Conservation (phyloP, 2,329 filamentous ascomycete species). For the Tolypocladium inflatum region DNA sequence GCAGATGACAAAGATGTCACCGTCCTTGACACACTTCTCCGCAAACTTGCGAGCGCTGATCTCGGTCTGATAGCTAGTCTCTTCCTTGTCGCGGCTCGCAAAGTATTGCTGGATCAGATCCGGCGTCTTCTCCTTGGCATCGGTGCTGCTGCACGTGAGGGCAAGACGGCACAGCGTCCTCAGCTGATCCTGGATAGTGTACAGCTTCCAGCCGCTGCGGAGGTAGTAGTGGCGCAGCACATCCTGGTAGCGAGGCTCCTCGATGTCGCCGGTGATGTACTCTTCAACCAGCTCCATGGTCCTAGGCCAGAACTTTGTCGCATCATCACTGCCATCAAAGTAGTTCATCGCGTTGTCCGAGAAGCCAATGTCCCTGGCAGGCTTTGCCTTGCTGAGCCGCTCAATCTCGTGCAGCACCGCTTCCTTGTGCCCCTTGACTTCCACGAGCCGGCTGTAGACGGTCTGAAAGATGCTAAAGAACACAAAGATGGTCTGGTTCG, state of each 20-base stretch:
- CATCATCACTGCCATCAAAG: constrained; percentile 53
- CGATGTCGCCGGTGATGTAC: constrained; percentile 71
- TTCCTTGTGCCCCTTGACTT: constrained; percentile 71
- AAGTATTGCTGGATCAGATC: constrained; percentile 86
- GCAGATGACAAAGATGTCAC: constrained; percentile 80
- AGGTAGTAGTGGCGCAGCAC: constrained; percentile 87
- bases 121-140: constrained; percentile 86
- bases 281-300: constrained; percentile 81
- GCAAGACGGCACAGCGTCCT: constrained; percentile 73
- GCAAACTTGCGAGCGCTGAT: constrained; percentile 86
- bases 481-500: constrained; percentile 83
- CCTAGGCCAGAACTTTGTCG: constrained; percentile 73
- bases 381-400: constrained; percentile 65
- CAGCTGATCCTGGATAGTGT: constrained; percentile 84
- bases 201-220: constrained; percentile 83
- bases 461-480: constrained; percentile 91
- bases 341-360: constrained; percentile 71
- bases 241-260: constrained; percentile 79
- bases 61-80: constrained; percentile 83
- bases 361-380: constrained; percentile 75
- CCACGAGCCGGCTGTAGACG: constrained; percentile 75
- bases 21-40: constrained; percentile 86
- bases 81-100: constrained; percentile 68
- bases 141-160: constrained; percentile 71
- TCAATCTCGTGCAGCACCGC: constrained; percentile 65